These are phyloP conservation scores for Syzygium malaccense DNA, from an alignment of 441 rosid species.

Conservation along the genomic window DNA sequence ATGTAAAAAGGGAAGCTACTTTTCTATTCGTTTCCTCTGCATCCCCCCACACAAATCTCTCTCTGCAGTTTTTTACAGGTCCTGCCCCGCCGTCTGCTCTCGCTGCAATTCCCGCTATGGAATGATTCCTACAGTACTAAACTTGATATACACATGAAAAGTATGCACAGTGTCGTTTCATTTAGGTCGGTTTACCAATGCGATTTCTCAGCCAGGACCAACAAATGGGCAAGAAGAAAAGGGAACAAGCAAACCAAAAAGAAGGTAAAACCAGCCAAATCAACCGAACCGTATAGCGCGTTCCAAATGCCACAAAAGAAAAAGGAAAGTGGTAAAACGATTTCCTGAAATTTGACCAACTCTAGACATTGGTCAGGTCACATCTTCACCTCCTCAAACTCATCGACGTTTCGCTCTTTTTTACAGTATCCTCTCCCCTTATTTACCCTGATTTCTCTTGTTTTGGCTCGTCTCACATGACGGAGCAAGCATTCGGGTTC, in stretches of 20 bases:
- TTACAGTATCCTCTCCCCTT: not conserved
- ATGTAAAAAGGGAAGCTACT: not conserved
- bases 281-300: not conserved
- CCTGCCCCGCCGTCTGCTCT: not conserved
- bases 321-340: not conserved
- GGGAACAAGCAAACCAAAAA: not conserved
- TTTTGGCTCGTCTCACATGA: not conserved
- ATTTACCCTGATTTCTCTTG: not conserved
- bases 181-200: not conserved
- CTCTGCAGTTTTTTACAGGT: not conserved
- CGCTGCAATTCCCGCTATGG: not conserved
- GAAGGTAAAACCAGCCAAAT: not conserved
- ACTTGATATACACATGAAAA: not conserved
- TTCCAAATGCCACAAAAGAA: not conserved
- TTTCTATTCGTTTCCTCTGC: not conserved
- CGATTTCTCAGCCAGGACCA: not conserved
- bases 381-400: not conserved
- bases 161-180: too few relatives aligned
- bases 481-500: not conserved
- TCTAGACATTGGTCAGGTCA: not conserved
- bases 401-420: not conserved
- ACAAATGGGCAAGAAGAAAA: not conserved
- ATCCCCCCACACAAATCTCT: not conserved
- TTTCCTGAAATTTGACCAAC: not conserved
- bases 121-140: not conserved